phyloP scores from a whole-genome alignment of 2,329 filamentous ascomycete genomes.

The Cytospora mali region DNA sequence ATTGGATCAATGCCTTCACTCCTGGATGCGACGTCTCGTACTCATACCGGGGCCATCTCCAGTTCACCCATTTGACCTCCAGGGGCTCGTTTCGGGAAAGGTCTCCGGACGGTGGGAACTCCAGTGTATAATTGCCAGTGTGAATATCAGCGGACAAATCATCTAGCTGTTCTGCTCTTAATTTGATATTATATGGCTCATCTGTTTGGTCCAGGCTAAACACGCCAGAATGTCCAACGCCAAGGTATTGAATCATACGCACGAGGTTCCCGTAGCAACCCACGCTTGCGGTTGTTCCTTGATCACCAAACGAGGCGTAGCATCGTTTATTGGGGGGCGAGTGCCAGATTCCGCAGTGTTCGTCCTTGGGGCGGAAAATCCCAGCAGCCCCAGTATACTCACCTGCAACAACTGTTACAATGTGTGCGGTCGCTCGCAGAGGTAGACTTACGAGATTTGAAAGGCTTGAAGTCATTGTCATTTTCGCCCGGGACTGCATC shows the following conservation, averaged over 20 bases:
- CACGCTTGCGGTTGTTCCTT: conserved; percentile 9
- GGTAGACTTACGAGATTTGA: neutral
- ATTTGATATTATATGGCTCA: neutral
- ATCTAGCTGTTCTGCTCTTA: neutral
- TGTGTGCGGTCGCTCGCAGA: neutral
- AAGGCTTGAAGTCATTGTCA: neutral
- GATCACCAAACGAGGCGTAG: conserved; percentile 10
- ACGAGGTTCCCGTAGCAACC: neutral
- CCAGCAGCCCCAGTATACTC: no score
- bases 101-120: neutral
- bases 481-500: neutral
- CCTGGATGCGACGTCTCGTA: neutral
- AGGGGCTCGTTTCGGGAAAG: neutral
- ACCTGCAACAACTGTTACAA: neutral
- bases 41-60: conserved; percentile 18
- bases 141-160: neutral
- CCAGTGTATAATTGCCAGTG: neutral
- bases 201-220: conserved; percentile 6
- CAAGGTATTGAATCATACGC: conserved; percentile 3
- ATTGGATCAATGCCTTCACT: neutral
- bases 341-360: neutral
- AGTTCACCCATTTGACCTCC: conserved; percentile 15
- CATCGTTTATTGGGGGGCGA: neutral
- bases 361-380: neutral
- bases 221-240: conserved; percentile 1